Evolutionary conservation across 2,329 filamentous ascomycete species (phyloP), one percentile per base, ranked within the genome.

Genomic region (Metarhizium humberi): DNA sequence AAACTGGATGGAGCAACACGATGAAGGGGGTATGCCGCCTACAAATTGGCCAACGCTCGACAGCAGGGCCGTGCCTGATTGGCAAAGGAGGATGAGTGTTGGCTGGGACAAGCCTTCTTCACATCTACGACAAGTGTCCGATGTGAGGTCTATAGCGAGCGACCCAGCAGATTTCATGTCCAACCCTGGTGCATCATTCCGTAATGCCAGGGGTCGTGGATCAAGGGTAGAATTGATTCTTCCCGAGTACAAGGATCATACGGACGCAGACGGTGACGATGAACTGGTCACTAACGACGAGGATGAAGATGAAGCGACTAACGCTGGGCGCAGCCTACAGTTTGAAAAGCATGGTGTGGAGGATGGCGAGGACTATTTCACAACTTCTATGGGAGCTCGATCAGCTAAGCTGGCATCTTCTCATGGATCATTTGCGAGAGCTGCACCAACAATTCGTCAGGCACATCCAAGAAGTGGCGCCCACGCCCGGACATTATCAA

Each of bases 191-290:
- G 73, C 65, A 56, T 54, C 56, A 20, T 56, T 57, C 43, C 20
- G 64, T 3, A 56, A 66, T 34, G 56, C 63, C 45, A 62, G 52
- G 36, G 63, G 61, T 67, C 75, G 56, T 68, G 78, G 56, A 59
- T 75, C 45, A 73, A 78, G 69, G 14, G 45, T 65, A n/a, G 56
- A 62, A 4, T 58, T 61, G 34, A 59, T 69, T 45, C 58, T 62
- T 25, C 60, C 74, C 68, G 64, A 74, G 29, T 73, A 76, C 52
- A 79, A 78, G 60, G 78, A 81, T 48, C 84, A 91, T 56, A 91
- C 88, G 0, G 90, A 94, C 64, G 89, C 86, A 6, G 90, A 95
- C 66, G 90, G 90, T 0, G 92, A 96, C 63, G 92, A 96, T 63
- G 92, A 96, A 68, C 75, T 92, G n/a, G 80, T 88, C 13, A 92